Evolutionary conservation across 208 protist genomes (phyloP).

Genomic region (Trypanosoma mega): DNA sequence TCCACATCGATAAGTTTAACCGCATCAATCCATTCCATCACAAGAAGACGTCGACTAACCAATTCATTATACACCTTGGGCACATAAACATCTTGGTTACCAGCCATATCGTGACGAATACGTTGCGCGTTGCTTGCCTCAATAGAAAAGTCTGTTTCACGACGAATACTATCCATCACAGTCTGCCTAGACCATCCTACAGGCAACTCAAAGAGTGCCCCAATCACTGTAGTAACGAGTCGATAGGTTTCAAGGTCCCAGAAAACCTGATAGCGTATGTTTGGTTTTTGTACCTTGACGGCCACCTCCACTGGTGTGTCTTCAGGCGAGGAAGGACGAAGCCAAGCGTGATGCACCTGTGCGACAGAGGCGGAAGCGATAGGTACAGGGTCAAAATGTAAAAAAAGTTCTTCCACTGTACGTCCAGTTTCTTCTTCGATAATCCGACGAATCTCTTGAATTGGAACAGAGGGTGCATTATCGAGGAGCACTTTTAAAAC

Average conservation of each 20-base stretch:
- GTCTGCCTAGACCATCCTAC: slow-evolving; percentile 68
- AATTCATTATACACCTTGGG: slow-evolving; percentile 54
- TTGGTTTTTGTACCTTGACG: slow-evolving; percentile 94
- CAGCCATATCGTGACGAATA: slow-evolving; percentile 43
- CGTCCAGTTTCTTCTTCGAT: slow-evolving; percentile 68
- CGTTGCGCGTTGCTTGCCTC: slow-evolving; percentile 73
- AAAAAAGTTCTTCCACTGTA: slow-evolving; percentile 76
- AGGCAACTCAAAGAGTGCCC: slow-evolving; percentile 73
- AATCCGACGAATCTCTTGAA: slow-evolving; percentile 42
- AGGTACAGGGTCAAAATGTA: slow-evolving; percentile 83
- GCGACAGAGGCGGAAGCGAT: slow-evolving; percentile 94
- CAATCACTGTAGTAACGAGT: slow-evolving; percentile 56
- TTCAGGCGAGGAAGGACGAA: slow-evolving; percentile 29
- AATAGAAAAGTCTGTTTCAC: slow-evolving; percentile 83
- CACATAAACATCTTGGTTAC: slow-evolving; percentile 51
- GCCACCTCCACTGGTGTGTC: slow-evolving; percentile 61
- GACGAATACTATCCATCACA: slow-evolving; percentile 65
- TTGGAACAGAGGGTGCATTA: slow-evolving; percentile 49
- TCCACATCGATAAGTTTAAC: slow-evolving; percentile 72
- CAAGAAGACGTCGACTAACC: slow-evolving; percentile 72
- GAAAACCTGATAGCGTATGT: slow-evolving; percentile 67
- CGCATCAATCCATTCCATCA: slow-evolving; percentile 93
- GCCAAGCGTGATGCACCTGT: slow-evolving; percentile 87
- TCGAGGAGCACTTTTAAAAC: slow-evolving; percentile 72
- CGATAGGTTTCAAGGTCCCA: slow-evolving; percentile 84